A percentile compares a stretch with the other conserved stretches of the same genome.
These are phyloP conservation scores for Rauvolfia tetraphylla DNA, from an alignment of 257 asterid species.

Conservation along the genomic window DNA sequence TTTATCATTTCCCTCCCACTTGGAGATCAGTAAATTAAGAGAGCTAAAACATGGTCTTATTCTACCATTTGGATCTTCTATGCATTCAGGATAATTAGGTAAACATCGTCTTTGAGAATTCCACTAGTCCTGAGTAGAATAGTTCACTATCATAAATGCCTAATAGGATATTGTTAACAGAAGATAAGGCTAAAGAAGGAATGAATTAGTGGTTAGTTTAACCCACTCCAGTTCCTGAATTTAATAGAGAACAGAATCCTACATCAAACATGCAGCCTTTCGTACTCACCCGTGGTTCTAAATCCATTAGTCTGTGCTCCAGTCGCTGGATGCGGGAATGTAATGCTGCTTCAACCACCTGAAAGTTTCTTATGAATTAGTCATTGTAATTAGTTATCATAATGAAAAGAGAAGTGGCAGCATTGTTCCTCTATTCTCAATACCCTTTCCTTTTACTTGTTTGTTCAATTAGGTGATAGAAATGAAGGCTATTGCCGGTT, in stretches of 20 bases:
- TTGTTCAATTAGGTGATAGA: neutral
- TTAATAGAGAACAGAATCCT: neutral
- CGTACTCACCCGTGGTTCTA: conserved; percentile 93
- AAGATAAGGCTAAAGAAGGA: neutral
- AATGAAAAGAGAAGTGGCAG: neutral
- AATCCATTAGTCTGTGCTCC: conserved; percentile 73
- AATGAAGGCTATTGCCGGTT: neutral
- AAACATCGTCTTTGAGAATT: neutral
- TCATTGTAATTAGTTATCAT: neutral
- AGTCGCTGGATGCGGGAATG: conserved; percentile 86
- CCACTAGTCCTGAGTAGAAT: neutral
- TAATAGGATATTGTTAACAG: neutral
- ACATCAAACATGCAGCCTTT: neutral
- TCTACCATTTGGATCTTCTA: neutral
- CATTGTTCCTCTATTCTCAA: neutral
- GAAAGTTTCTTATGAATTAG: conserved; percentile 19
- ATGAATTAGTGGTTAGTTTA: neutral
- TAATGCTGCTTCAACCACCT: conserved; percentile 99
- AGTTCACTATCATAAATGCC: neutral
- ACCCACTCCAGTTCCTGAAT: conserved; percentile 5
- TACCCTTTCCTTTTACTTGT: neutral
- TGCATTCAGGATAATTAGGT: neutral
- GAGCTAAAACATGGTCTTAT: neutral
- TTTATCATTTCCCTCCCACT: neutral
- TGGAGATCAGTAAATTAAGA: neutral